Conservation (phyloP, 352 stramenopile genomes). For the Thraustotheca clavata region DNA sequence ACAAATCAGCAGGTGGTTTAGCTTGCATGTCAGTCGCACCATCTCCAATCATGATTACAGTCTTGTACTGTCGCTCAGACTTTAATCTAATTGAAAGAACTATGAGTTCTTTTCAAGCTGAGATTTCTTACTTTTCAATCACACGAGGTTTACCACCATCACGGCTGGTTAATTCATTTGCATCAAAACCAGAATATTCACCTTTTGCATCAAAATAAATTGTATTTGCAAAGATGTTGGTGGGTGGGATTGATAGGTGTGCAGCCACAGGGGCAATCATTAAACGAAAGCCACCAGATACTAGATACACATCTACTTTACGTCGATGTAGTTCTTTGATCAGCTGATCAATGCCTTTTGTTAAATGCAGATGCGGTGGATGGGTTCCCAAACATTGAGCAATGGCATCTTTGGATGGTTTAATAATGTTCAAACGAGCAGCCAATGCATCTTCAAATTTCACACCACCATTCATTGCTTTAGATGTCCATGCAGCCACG, state of each 20-base stretch:
- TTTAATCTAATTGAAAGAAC: conserved; percentile 62
- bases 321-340: conserved; percentile 85
- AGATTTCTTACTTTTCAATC: conserved; percentile 45
- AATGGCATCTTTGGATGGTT: conserved; percentile 87
- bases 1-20: conserved; percentile 93
- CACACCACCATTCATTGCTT: conserved; percentile 96
- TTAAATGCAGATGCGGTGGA: conserved; percentile 76
- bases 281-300: conserved; percentile 96
- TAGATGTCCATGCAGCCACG: conserved; percentile 92
- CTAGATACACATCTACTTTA: conserved; percentile 92
- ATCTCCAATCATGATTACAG: conserved; percentile 98
- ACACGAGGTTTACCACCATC: conserved; percentile 73
- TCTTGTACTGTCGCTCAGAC: conserved; percentile 86
- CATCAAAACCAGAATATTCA: conserved; percentile 91
- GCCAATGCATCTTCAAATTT: conserved; percentile 97
- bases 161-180: conserved; percentile 89
- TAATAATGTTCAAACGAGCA: conserved; percentile 93
- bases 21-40: conserved; percentile 97
- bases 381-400: conserved; percentile 84
- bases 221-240: conserved; percentile 97
- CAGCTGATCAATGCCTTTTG: conserved; percentile 81
- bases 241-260: conserved; percentile 66
- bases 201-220: conserved; percentile 90
- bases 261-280: conserved; percentile 98
- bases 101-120: neutral